Base-by-base conservation (phyloP, 805 yeast species). In the Ogataea ganodermae region DNA sequence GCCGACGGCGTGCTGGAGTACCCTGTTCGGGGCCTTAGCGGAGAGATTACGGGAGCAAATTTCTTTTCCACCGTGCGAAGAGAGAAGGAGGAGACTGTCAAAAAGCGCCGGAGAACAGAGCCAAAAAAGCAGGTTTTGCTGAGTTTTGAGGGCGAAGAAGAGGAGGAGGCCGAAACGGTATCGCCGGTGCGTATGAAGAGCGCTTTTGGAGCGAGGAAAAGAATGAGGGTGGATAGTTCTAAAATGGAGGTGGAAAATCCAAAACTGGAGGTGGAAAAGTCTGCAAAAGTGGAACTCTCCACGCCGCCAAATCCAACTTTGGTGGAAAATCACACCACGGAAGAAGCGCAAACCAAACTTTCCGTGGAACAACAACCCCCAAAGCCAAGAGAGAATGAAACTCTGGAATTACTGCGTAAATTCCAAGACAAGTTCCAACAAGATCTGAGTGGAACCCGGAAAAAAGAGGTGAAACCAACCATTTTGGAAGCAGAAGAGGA, bases 141-240 rank as follows among this genome's bases (percentile, higher is more conserved):
- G 39, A 50, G 54, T 35, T 50, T 50, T 28, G 51, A 27, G 10
- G 51, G 42, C 9, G 53, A 49, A 24, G 53, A 46, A 39, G 56
- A 47, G 20, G 53, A 45, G 13, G 44, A 23, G 14, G 48, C n/a
- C 4, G 44, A 26, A 5, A 36, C 32, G n/a, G 32, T 18, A 10
- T 30, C 7, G 80, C 80, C 18, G 87, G 82, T 48, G 72, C 79
- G 14, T 69, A 80, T 23, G 32, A 26, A 26, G 32, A 38, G 42
- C 26, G 20, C 32, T n/a, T 23, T 36, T 7, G 21, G 27, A 4
- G 16, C 6, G 40, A 23, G 40, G 13, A 36, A 36, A 66, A 74
- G 36, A 69, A 77, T 49, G 92, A 86, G 60, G 35, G 28, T 28
- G 26, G 38, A 36, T 8, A 14, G 20, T 6, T 18, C 22, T 7